phyloP scores from a whole-genome alignment of 768 basidiomycete genomes.

The Hypholoma sublateritium region DNA sequence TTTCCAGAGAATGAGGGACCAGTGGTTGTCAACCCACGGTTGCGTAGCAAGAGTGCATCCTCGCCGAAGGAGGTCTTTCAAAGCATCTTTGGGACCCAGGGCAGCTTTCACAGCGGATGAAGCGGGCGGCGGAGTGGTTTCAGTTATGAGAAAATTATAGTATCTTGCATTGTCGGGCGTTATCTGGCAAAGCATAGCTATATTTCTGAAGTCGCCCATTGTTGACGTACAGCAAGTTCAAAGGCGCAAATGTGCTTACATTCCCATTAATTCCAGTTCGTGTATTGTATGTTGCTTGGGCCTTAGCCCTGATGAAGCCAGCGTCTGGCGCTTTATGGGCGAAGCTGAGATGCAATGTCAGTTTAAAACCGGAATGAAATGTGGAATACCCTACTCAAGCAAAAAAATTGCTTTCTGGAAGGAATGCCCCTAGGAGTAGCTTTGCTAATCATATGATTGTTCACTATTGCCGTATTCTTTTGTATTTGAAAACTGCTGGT shows the following conservation, averaged over 20 bases:
- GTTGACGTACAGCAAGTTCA: background rate
- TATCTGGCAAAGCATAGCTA: slow-evolving; percentile 51
- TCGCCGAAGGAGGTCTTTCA: slow-evolving; percentile 48
- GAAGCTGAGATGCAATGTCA: slow-evolving; percentile 5
- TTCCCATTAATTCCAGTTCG: slow-evolving; percentile 49
- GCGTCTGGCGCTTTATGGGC: slow-evolving; percentile 36
- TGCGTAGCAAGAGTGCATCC: slow-evolving; percentile 72
- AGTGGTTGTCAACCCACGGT: slow-evolving; percentile 92
- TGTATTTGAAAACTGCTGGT: background rate
- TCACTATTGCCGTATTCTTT: slow-evolving; percentile 8
- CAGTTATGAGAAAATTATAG: slow-evolving; percentile 54
- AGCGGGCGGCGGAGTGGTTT: slow-evolving; percentile 24
- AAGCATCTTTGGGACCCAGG: slow-evolving; percentile 52
- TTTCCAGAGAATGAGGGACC: slow-evolving; percentile 92
- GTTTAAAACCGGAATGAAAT: background rate
- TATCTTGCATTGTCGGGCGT: slow-evolving; percentile 54
- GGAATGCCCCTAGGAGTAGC: background rate
- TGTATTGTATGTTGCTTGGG: slow-evolving; percentile 45
- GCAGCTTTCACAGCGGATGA: slow-evolving; percentile 15
- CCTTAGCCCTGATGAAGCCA: slow-evolving; percentile 47
- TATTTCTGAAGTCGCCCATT: slow-evolving; percentile 36
- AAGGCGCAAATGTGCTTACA: slow-evolving; percentile 38
- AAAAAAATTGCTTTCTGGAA: slow-evolving; percentile 33
- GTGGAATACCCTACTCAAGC: slow-evolving; percentile 38
- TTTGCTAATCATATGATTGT: slow-evolving; percentile 10